Percentiles rank a stretch among this genome's conserved stretches.
These are phyloP conservation scores for Bathelium albidoporum DNA, from an alignment of 495 filamentous ascomycete species.

Conservation along the genomic window DNA sequence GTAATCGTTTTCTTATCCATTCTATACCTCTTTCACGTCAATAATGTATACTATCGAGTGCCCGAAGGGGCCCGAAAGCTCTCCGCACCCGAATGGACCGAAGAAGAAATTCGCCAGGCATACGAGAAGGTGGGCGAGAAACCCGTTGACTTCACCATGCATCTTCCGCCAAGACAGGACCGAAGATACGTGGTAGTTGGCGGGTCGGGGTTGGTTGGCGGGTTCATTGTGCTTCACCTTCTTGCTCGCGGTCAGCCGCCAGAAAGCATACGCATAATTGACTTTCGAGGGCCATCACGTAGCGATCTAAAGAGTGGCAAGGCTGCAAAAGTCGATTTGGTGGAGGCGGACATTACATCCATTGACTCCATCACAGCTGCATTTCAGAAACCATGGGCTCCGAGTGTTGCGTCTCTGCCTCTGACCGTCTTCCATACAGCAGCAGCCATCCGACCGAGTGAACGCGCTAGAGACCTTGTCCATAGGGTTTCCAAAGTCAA, in stretches of 20 bases:
- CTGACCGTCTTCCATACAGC: constrained; percentile 5
- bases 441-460: background rate
- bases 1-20: background rate
- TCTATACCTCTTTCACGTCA: background rate
- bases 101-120: background rate
- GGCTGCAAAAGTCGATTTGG: background rate
- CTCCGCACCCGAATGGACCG: background rate
- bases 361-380: background rate
- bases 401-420: background rate
- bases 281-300: background rate
- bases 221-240: constrained; percentile 7
- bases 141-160: background rate
- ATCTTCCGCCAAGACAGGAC: background rate
- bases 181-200: background rate
- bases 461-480: background rate
- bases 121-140: background rate
- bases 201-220: constrained; percentile 3
- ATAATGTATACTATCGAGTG: background rate
- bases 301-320: background rate
- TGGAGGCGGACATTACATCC: background rate
- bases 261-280: constrained; percentile 3
- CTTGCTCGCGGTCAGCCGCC: constrained; percentile 1
- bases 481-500: background rate
- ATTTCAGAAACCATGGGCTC: constrained; percentile 3
- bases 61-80: background rate